These are phyloP conservation scores for Alternaria hordeiaustralica DNA, from an alignment of 2,329 filamentous ascomycete species.

Conservation along the genomic window DNA sequence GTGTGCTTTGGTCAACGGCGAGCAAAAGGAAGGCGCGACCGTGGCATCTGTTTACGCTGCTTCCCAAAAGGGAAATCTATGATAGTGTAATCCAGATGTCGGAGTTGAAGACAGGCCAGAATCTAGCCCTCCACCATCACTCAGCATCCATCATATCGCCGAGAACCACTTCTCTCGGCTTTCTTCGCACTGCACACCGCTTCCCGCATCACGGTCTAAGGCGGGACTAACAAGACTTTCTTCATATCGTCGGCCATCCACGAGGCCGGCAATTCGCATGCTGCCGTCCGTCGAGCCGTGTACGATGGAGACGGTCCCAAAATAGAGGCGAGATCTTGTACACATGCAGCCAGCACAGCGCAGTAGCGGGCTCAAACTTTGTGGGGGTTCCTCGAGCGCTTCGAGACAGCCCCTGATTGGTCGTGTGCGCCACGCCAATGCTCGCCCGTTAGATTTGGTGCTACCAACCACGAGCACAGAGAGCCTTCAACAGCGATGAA, in stretches of 20 bases:
- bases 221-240: conserved; percentile 21
- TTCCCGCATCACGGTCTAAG: conserved; percentile 35
- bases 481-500: conserved; percentile 29
- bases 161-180: conserved; percentile 11
- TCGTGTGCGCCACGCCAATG: conserved; percentile 25
- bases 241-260: conserved; percentile 14
- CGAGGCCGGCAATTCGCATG: conserved; percentile 16
- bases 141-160: conserved; percentile 21
- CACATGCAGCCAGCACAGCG: conserved; percentile 28
- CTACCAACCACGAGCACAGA: conserved; percentile 43
- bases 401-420: conserved; percentile 36
- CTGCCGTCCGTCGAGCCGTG: conserved; percentile 7
- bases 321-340: conserved; percentile 35
- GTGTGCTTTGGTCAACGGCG: conserved; percentile 2
- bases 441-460: conserved; percentile 18
- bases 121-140: conserved; percentile 13
- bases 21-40: neutral
- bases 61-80: conserved; percentile 20
- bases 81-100: conserved; percentile 3
- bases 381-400: conserved; percentile 37
- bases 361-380: conserved; percentile 23
- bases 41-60: conserved; percentile 18
- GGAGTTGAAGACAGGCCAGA: neutral
- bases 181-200: conserved; percentile 30
- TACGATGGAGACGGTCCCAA: conserved; percentile 20